Base-by-base conservation (phyloP, 31 red algal genomes). In the Porphyra umbilicalis region DNA sequence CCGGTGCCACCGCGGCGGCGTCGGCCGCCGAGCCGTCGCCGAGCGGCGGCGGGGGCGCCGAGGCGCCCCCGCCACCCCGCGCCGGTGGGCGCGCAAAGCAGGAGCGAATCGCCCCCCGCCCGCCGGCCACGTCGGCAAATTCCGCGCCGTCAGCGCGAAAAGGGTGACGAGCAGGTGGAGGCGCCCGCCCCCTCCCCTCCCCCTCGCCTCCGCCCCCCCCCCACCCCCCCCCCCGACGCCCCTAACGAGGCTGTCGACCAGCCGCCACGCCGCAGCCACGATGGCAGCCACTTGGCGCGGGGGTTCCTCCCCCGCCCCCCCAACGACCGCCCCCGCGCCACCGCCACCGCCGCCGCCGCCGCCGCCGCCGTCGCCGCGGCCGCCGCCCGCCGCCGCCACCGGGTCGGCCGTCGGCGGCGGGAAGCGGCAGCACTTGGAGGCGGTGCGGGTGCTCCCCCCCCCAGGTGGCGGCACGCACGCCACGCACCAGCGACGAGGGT, bases 351-450 rank as follows among this genome's bases (percentile, higher is more conserved):
- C n/a, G n/a, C n/a, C n/a, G n/a, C n/a, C n/a, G n/a, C n/a, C n/a
- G n/a, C n/a, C n/a, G n/a, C n/a, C n/a, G n/a, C n/a, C n/a, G n/a
- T n/a, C n/a, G n/a, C n/a, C n/a, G n/a, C n/a, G n/a, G n/a, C n/a
- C n/a, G n/a, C n/a, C n/a, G n/a, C n/a, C n/a, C n/a, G n/a, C n/a
- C n/a, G n/a, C n/a, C n/a, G n/a, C n/a, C n/a, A n/a, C n/a, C n/a
- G n/a, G n/a, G n/a, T n/a, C n/a, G n/a, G 85, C 75, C 84, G 85
- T 74, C 77, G 90, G 83, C 89, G 84, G 84, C 32, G 85, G 80
- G 36, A 78, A 76, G n/a, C 80, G 82, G 33, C 81, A 35, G 10
- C 85, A 88, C 15, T 79, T 83, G n/a, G 76, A 79, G 13, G 76
- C 76, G 75, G 85, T 32, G 35, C 77, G 78, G 30, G 10, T 35